These are phyloP conservation scores for Zanthoxylum bungeanum DNA, from an alignment of 345 rosid species.

Conservation along the genomic window DNA sequence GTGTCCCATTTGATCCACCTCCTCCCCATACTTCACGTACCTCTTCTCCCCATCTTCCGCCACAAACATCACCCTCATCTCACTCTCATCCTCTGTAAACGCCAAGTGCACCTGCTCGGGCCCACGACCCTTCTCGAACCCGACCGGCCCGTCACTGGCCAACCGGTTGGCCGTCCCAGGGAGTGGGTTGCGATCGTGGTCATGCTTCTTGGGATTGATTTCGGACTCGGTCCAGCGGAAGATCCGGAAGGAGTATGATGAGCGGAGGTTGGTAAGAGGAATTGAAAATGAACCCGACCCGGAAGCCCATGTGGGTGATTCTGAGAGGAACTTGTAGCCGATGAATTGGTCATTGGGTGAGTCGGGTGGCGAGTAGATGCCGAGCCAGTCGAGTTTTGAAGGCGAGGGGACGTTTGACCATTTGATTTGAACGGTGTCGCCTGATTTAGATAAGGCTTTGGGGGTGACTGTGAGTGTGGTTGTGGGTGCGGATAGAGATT, in stretches of 20 bases:
- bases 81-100: conserved; percentile 51
- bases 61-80: conserved; percentile 89
- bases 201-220: conserved; percentile 50
- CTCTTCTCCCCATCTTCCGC: conserved; percentile 61
- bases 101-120: conserved; percentile 88
- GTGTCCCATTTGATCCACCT: conserved; percentile 28
- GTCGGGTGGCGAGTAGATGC: conserved; percentile 82
- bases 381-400: conserved; percentile 81
- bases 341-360: conserved; percentile 65
- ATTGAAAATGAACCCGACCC: conserved; percentile 75
- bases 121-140: conserved; percentile 35
- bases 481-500: conserved; percentile 26
- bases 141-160: conserved; percentile 43
- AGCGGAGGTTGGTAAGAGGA: conserved; percentile 69
- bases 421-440: conserved; percentile 50
- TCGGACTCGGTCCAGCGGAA: conserved; percentile 77
- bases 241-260: conserved; percentile 85
- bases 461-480: conserved; percentile 47
- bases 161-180: conserved; percentile 63
- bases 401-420: conserved; percentile 80
- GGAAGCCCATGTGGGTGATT: conserved; percentile 52
- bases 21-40: conserved; percentile 59
- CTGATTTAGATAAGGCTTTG: conserved; percentile 46
- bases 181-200: conserved; percentile 82
- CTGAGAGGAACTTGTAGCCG: conserved; percentile 72